phyloP scores from a whole-genome alignment of 2,329 filamentous ascomycete genomes.

The Sporothrix protearum region DNA sequence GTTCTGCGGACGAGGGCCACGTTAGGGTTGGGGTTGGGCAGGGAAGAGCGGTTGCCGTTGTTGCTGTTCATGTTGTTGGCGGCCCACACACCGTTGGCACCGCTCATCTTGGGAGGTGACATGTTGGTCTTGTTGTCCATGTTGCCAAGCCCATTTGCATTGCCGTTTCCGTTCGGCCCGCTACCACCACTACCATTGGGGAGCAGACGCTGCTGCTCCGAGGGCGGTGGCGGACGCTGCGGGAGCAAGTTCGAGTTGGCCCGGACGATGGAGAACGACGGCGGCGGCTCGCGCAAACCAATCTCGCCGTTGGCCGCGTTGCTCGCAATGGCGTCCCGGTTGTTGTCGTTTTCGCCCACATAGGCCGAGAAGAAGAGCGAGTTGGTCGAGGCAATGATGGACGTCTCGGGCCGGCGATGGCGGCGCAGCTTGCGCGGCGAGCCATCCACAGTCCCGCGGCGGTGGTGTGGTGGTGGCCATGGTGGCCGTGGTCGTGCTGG shows the following conservation, averaged over 20 bases:
- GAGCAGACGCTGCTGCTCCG: conserved; percentile 23
- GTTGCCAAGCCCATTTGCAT: too few relatives aligned
- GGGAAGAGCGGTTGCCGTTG: not conserved
- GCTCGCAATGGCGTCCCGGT: conserved; percentile 5
- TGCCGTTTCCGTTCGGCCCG: too few relatives aligned
- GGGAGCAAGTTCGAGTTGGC: conserved; percentile 14
- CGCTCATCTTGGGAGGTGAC: not conserved
- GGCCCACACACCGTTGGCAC: not conserved
- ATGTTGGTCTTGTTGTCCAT: not conserved
- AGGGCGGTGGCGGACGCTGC: conserved; percentile 24
- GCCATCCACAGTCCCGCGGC: not conserved
- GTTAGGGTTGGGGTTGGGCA: not conserved
- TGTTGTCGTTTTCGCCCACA: conserved; percentile 16
- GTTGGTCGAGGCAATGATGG: conserved; percentile 22
- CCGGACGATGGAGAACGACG: conserved; percentile 3
- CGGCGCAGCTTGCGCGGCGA: conserved; percentile 23
- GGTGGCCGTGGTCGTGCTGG: conserved; percentile 20
- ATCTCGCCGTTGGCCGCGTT: not conserved
- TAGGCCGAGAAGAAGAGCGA: conserved; percentile 20
- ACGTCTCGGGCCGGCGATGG: conserved; percentile 17
- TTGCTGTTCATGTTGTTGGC: not conserved
- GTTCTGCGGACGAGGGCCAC: conserved; percentile 3
- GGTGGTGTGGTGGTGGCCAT: conserved; percentile 24
- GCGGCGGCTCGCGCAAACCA: conserved; percentile 3
- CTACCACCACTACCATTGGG: not conserved